Evolutionary conservation across 1,284 basidiomycete genomes (phyloP).

Genomic region (Tilletia indica): DNA sequence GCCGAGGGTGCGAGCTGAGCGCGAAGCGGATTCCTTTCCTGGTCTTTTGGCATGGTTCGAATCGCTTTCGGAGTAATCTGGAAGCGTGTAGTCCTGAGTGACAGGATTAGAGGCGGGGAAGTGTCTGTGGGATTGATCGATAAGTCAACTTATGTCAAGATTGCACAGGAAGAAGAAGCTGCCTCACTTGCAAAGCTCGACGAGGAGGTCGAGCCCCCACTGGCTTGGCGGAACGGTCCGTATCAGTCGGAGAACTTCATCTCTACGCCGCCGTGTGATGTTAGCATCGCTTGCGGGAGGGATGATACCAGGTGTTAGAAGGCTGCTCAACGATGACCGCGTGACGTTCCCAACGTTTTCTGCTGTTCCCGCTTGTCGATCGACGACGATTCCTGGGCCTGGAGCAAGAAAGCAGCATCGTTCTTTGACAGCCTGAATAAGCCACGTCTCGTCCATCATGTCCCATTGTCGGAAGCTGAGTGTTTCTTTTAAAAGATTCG

Average conservation of each 20-base stretch:
- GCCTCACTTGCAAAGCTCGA: conserved; percentile 70
- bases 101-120: conserved; percentile 63
- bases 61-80: conserved; percentile 69
- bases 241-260: neutral
- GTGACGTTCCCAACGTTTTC: neutral
- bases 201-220: conserved; percentile 63
- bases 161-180: conserved; percentile 19
- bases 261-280: neutral
- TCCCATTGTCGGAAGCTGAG: conserved; percentile 94
- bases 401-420: conserved; percentile 73
- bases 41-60: neutral
- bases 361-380: neutral
- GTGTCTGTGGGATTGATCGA: conserved; percentile 33
- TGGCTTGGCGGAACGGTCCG: neutral
- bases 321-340: neutral
- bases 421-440: conserved; percentile 87
- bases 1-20: neutral
- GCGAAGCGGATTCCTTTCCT: neutral
- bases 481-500: conserved; percentile 88
- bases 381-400: neutral
- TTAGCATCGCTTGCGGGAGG: no score
- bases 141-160: no score
- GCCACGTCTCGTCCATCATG: conserved; percentile 92
- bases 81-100: conserved; percentile 82
- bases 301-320: no score